Conservation (phyloP, 805 yeast species). For the Ogataea angusta region DNA sequence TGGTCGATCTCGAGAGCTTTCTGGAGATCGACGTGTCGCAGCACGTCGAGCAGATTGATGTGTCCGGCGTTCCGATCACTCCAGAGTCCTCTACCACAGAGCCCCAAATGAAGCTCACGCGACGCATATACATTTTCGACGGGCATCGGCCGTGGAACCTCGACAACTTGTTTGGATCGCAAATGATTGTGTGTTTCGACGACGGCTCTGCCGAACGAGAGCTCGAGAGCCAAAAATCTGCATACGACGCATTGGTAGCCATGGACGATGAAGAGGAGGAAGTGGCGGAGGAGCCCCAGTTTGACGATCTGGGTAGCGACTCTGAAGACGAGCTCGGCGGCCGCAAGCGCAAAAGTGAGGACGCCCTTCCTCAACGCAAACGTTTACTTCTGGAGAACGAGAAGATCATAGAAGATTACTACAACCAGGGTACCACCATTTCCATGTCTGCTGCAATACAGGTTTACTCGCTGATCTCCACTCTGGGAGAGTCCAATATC, state of each 20-base stretch:
- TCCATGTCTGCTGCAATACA: conserved; percentile 74
- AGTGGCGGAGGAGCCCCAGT: conserved; percentile 32
- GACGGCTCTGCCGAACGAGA: conserved; percentile 74
- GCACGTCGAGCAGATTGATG: conserved; percentile 37
- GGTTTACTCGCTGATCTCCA: conserved; percentile 72
- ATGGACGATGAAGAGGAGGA: conserved; percentile 37
- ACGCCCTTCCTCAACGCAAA: conserved; percentile 36
- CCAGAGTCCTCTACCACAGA: conserved; percentile 28
- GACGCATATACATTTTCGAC: conserved; percentile 79
- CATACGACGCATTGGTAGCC: conserved; percentile 54
- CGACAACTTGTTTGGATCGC: conserved; percentile 85
- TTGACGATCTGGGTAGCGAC: conserved; percentile 29
- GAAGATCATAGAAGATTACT: conserved; percentile 65
- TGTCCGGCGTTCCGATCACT: conserved; percentile 16
- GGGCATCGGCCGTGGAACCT: conserved; percentile 96
- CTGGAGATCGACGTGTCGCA: conserved; percentile 60
- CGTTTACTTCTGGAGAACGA: conserved; percentile 45
- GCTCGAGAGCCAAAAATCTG: conserved; percentile 51
- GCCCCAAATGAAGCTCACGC: conserved; percentile 35
- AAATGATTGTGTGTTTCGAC: conserved; percentile 75
- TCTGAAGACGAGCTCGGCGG: conserved; percentile 32
- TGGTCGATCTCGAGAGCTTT: conserved; percentile 77
- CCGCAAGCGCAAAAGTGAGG: conserved; percentile 23
- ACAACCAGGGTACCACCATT: conserved; percentile 77
- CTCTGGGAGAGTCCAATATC: conserved; percentile 75